Conservation (phyloP, 2,329 filamentous ascomycete species). For the Leptographium lundbergii region DNA sequence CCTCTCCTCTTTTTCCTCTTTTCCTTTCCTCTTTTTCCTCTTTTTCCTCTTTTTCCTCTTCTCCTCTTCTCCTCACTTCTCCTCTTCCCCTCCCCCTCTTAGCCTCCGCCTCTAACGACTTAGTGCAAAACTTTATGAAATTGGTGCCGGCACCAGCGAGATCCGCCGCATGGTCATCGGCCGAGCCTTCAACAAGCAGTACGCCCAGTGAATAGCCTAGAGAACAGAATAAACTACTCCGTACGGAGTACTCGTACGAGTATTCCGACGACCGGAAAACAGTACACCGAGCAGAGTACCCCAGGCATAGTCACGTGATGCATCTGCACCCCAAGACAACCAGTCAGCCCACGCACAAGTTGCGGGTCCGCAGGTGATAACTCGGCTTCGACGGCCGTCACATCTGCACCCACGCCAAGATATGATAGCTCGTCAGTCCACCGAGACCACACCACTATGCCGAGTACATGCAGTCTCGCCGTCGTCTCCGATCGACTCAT, state of each 20-base stretch:
- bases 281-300: too few relatives aligned
- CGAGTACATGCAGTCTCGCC: too few relatives aligned
- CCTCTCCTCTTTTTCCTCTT: background rate
- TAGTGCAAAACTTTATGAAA: slow-evolving; percentile 76
- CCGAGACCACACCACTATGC: background rate
- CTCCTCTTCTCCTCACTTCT: too few relatives aligned
- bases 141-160: slow-evolving; percentile 92
- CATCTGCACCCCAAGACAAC: too few relatives aligned
- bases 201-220: slow-evolving; percentile 23
- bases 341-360: too few relatives aligned
- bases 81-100: too few relatives aligned
- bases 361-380: background rate
- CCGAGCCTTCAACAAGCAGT: slow-evolving; percentile 81
- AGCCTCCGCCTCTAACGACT: slow-evolving; percentile 19
- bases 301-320: too few relatives aligned
- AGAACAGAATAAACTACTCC: background rate
- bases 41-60: background rate
- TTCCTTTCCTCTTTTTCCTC: background rate
- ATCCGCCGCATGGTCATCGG: slow-evolving; percentile 91
- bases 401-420: background rate
- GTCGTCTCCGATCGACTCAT: background rate
- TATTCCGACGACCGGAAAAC: background rate
- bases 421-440: background rate
- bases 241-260: too few relatives aligned
- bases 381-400: too few relatives aligned